Conservation (phyloP, 306 rosid genomes). For the Leucaena leucocephala region DNA sequence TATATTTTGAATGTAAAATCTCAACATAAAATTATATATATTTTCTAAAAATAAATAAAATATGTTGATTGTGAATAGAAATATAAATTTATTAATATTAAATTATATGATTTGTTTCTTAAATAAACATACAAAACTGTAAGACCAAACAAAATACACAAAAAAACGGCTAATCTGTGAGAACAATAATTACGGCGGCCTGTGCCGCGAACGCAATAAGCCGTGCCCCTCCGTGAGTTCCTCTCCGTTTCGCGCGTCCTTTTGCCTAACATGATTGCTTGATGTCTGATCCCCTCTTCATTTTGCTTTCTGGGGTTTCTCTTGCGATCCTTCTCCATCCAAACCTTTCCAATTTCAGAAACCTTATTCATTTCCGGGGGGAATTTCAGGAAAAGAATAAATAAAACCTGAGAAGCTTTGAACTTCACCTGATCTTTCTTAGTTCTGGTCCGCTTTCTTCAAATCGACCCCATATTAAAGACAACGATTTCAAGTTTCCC, state of each 20-base stretch:
- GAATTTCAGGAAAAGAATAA: neutral
- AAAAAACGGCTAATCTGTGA: too few relatives aligned
- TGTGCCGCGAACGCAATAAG: neutral
- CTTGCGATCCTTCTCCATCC: slow-evolving; percentile 27
- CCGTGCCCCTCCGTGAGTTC: slow-evolving; percentile 23
- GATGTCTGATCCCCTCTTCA: neutral
- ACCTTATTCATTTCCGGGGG: neutral
- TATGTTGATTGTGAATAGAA: too few relatives aligned
- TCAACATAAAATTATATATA: too few relatives aligned
- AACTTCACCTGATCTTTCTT: slow-evolving; percentile 5
- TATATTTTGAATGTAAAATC: too few relatives aligned
- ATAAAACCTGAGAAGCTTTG: neutral
- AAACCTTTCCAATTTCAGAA: slow-evolving; percentile 1
- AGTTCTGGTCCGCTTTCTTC: slow-evolving; percentile 2
- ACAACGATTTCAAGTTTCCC: neutral
- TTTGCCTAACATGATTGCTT: neutral
- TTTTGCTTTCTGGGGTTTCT: slow-evolving; percentile 32
- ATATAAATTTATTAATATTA: too few relatives aligned
- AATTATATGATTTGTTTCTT: too few relatives aligned
- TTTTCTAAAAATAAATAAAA: too few relatives aligned
- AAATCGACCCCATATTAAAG: neutral
- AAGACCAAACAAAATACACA: too few relatives aligned
- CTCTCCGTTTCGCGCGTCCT: slow-evolving; percentile 8
- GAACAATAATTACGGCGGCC: slow-evolving; percentile 12
- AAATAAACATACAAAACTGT: too few relatives aligned